Percentiles rank a stretch among this genome's conserved stretches.
Conservation (phyloP, 768 basidiomycete species). For the Russula sp. region DNA sequence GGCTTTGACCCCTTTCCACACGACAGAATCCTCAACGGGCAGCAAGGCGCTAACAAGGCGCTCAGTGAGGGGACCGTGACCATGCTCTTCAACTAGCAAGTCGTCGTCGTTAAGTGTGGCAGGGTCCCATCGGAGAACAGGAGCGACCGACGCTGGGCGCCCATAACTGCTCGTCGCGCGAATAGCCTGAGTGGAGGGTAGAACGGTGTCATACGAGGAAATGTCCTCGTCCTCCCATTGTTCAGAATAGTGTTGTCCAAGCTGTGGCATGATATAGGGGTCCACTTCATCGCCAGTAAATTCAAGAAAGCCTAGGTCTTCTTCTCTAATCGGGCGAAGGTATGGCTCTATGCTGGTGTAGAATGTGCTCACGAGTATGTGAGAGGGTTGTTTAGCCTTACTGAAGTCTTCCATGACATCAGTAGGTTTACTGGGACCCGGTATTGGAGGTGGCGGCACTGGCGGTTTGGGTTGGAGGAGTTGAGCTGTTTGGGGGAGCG, state of each 20-base stretch:
- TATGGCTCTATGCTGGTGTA: conserved; percentile 87
- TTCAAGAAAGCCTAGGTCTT: conserved; percentile 91
- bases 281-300: conserved; percentile 88
- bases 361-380: conserved; percentile 68
- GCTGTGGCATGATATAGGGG: conserved; percentile 77
- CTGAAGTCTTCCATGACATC: conserved; percentile 89
- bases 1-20: conserved; percentile 75
- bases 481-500: conserved; percentile 43
- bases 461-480: conserved; percentile 59
- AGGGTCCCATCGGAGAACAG: conserved; percentile 75
- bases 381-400: conserved; percentile 70
- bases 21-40: conserved; percentile 54
- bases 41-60: conserved; percentile 70
- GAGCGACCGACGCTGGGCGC: conserved; percentile 38
- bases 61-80: conserved; percentile 85
- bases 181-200: conserved; percentile 38
- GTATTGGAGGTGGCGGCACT: conserved; percentile 53
- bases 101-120: conserved; percentile 71
- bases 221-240: conserved; percentile 92
- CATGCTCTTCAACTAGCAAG: conserved; percentile 64
- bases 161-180: conserved; percentile 32
- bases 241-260: conserved; percentile 84
- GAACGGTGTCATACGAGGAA: conserved; percentile 38
- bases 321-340: conserved; percentile 84
- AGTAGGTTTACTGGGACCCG: conserved; percentile 79